A percentile compares a stretch with the other conserved stretches of the same genome.
These are phyloP conservation scores for Clonostachys sp. DNA, from an alignment of 2,329 filamentous ascomycete genomes.

Conservation along the genomic window DNA sequence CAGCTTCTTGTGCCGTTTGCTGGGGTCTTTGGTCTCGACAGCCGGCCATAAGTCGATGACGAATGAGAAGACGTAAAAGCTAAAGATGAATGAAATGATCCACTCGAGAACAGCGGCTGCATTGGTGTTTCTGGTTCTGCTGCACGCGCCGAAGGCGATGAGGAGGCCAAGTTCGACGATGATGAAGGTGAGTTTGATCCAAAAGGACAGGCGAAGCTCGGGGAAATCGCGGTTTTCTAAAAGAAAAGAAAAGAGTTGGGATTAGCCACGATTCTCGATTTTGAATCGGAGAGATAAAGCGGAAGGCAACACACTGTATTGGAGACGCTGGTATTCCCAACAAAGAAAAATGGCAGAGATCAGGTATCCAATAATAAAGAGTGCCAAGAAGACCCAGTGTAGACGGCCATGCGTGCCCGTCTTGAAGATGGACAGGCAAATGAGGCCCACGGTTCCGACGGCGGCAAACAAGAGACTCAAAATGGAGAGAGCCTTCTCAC, in stretches of 20 bases:
- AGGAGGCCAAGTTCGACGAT: conserved; percentile 73
- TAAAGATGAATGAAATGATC: conserved; percentile 77
- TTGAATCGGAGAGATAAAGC: neutral
- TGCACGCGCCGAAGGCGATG: neutral
- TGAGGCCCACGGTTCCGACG: conserved; percentile 72
- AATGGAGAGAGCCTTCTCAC: conserved; percentile 58
- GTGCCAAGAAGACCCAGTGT: conserved; percentile 71
- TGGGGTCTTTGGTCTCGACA: conserved; percentile 39
- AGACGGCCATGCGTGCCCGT: conserved; percentile 59
- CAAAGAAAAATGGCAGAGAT: conserved; percentile 84
- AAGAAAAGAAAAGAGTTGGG: neutral
- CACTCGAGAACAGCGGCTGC: conserved; percentile 74
- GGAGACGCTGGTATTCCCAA: conserved; percentile 82
- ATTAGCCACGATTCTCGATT: neutral
- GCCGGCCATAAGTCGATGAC: conserved; percentile 82
- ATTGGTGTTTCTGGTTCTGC: conserved; percentile 43
- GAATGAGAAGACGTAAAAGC: conserved; percentile 84
- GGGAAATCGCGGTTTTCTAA: conserved; percentile 68
- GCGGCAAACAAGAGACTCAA: conserved; percentile 65
- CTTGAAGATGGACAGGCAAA: conserved; percentile 82
- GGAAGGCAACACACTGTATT: conserved; percentile 49
- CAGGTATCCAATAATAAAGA: conserved; percentile 85
- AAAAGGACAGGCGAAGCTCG: conserved; percentile 75
- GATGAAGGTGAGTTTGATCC: conserved; percentile 81
- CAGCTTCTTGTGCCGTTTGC: conserved; percentile 18